phyloP scores from a whole-genome alignment of 208 protist species.

The Lotmaria passim region DNA sequence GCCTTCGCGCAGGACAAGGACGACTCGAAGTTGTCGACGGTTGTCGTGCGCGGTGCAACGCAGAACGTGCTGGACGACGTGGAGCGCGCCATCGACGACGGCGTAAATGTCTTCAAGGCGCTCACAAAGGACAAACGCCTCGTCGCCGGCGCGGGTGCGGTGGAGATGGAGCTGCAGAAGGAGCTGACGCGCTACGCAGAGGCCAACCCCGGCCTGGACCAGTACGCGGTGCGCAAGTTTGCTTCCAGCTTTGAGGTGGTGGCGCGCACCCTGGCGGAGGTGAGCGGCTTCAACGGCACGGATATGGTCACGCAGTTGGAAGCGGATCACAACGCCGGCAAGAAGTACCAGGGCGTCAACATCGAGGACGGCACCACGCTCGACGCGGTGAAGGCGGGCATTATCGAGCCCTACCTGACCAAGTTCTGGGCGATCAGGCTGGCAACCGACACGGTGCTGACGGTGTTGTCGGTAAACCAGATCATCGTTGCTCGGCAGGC shows the following conservation, averaged over 20 bases:
- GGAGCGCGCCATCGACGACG: conserved; percentile 97
- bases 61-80: conserved; percentile 98
- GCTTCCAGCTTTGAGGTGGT: conserved; percentile 98
- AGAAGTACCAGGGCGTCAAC: conserved; percentile 93
- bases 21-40: conserved; percentile 96
- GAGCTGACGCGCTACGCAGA: conserved; percentile 89
- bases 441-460: conserved; percentile 97
- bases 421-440: conserved; percentile 96
- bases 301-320: conserved; percentile 96
- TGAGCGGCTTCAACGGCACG: conserved; percentile 96
- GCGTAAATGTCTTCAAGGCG: conserved; percentile 98
- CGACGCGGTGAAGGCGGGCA: conserved; percentile 83
- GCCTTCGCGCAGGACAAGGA: conserved; percentile 95
- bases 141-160: conserved; percentile 97
- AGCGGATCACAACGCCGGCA: conserved; percentile 94
- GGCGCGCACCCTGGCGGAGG: conserved; percentile 98
- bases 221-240: conserved; percentile 99
- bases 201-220: conserved; percentile 95
- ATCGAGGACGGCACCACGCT: conserved; percentile 88
- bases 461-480: conserved; percentile 95
- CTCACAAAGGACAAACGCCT: conserved; percentile 95
- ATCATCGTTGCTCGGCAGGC: conserved; percentile 99
- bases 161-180: conserved; percentile 96
- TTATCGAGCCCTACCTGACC: conserved; percentile 94
- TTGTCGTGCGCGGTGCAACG: conserved; percentile 98